Percentiles rank a stretch among this genome's conserved stretches.
Evolutionary conservation across 257 asterid species (phyloP).

Genomic region (Nicotiana benthamiana): DNA sequence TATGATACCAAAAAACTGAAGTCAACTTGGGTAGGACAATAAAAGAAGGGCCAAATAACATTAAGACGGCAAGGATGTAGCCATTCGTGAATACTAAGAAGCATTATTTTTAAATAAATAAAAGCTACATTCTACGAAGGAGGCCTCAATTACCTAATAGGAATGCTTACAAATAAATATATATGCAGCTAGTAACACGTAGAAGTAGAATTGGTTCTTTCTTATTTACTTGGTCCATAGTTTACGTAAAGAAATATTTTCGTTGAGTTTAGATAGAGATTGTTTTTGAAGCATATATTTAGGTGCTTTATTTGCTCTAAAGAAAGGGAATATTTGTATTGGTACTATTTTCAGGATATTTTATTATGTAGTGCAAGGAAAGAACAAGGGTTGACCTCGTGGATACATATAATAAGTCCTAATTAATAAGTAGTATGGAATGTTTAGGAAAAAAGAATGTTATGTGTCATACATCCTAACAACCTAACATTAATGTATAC

Average conservation of each 20-base stretch:
- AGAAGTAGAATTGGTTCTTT: background rate
- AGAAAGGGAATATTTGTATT: background rate
- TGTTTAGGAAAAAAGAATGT: background rate
- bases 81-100: constrained; percentile 5
- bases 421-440: background rate
- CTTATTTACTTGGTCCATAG: background rate
- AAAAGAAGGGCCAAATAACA: background rate
- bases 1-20: background rate
- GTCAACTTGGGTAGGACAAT: constrained; percentile 7
- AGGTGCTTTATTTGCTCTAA: background rate
- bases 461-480: background rate
- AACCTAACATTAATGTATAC: background rate
- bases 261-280: background rate
- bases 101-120: background rate
- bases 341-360: background rate
- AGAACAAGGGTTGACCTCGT: background rate
- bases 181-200: background rate
- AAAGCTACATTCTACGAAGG: background rate
- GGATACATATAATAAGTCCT: background rate
- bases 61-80: constrained; percentile 2
- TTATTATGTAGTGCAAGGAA: background rate
- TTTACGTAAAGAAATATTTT: background rate
- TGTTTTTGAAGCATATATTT: background rate
- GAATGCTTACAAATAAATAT: background rate
- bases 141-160: background rate